These are phyloP conservation scores for Cercospora sp. DNA, from an alignment of 2,329 filamentous ascomycete species.

Conservation along the genomic window DNA sequence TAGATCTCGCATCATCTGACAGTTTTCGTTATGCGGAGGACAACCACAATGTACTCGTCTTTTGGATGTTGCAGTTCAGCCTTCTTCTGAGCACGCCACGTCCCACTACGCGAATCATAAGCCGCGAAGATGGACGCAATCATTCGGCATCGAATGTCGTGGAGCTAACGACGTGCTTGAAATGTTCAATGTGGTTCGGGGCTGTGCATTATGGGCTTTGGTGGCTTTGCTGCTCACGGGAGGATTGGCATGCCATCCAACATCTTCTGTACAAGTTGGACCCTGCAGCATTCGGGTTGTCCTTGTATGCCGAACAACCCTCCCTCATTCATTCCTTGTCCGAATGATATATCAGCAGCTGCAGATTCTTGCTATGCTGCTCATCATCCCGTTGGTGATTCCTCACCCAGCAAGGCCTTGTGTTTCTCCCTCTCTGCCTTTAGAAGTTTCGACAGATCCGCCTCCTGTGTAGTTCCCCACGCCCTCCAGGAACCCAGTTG, in stretches of 20 bases:
- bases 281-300: not conserved
- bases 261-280: not conserved
- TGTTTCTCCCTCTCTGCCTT: conserved; percentile 25
- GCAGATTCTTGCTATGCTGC: not conserved
- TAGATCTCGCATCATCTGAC: not conserved
- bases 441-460: conserved; percentile 42
- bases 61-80: not conserved
- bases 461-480: conserved; percentile 52
- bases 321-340: not conserved
- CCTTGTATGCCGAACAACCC: not conserved
- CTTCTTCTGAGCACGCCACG: not conserved
- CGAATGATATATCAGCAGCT: not conserved
- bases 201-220: not conserved
- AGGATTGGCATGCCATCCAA: not conserved
- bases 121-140: not conserved
- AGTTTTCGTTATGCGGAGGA: not conserved
- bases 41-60: not conserved
- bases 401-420: conserved; percentile 14
- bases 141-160: not conserved
- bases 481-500: conserved; percentile 50
- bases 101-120: not conserved
- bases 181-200: not conserved
- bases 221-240: not conserved
- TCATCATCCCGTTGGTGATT: not conserved
- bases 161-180: not conserved